Evolutionary conservation across 2,329 filamentous ascomycete species (phyloP).

Genomic region (Pseudogymnoascus pannorum): DNA sequence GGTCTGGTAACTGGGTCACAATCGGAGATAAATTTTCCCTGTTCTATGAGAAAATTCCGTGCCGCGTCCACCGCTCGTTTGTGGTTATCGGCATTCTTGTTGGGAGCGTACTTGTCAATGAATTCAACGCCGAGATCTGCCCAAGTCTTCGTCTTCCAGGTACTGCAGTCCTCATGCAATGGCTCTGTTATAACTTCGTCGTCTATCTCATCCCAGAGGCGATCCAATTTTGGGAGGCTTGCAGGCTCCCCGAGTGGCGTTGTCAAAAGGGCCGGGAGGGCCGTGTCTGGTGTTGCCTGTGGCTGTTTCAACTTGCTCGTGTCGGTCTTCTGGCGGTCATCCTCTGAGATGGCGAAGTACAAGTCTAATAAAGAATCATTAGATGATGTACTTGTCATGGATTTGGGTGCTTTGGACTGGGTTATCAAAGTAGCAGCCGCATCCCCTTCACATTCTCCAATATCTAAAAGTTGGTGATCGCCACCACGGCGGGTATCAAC

Average conservation of each 20-base stretch:
- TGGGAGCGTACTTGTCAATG: not conserved
- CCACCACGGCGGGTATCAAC: not conserved
- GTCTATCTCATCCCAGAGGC: not conserved
- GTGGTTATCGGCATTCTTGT: not conserved
- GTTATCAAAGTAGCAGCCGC: not conserved
- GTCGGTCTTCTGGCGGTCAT: not conserved
- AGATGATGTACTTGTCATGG: not conserved
- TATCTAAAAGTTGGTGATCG: not conserved
- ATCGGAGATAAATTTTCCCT: constrained; percentile 12
- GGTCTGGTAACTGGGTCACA: not conserved
- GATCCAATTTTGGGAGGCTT: not conserved
- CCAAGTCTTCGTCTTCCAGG: not conserved
- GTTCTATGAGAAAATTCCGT: constrained; percentile 11
- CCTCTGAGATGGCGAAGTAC: not conserved
- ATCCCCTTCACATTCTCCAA: not conserved
- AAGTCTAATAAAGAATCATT: not conserved
- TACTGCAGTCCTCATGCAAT: not conserved
- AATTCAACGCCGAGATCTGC: not conserved
- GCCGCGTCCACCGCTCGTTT: constrained; percentile 7
- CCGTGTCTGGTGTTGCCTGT: not conserved
- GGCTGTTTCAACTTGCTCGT: not conserved
- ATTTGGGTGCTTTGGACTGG: not conserved
- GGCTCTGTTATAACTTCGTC: not conserved
- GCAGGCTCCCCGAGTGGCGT: not conserved
- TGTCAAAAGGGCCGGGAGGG: not conserved